Conservation (phyloP, 2,329 filamentous ascomycete species). For the Penicillium sumatraense region DNA sequence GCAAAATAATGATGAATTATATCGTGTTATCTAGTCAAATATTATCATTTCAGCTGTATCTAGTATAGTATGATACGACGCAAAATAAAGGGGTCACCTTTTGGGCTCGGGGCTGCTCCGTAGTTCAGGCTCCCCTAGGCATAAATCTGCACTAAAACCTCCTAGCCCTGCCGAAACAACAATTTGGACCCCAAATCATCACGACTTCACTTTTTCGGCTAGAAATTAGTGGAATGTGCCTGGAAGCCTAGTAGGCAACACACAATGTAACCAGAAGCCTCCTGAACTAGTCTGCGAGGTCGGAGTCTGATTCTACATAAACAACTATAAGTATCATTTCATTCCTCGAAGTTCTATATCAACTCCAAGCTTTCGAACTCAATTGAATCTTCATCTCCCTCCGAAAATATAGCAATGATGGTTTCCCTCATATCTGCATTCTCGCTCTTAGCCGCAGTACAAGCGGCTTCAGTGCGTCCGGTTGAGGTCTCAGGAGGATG, state of each 20-base stretch:
- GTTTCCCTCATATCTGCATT: not conserved
- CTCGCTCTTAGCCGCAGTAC: slow-evolving; percentile 5
- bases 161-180: not conserved
- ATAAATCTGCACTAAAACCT: not conserved
- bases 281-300: not conserved
- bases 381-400: not conserved
- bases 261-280: not conserved
- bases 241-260: not conserved
- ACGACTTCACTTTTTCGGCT: not conserved
- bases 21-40: too few species aligned
- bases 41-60: too few species aligned
- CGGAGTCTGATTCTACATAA: not conserved
- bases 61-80: too few species aligned
- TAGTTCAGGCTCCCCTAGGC: not conserved
- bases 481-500: slow-evolving; percentile 4
- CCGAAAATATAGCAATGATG: not conserved
- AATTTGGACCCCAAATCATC: not conserved
- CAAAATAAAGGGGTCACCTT: too few species aligned
- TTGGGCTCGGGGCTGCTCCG: not conserved
- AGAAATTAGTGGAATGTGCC: not conserved
- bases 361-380: not conserved
- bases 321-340: not conserved
- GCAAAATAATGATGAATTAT: too few species aligned
- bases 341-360: not conserved
- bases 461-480: slow-evolving; percentile 3